Base-by-base conservation (phyloP, 164 flowering plant species). In the Akebia trifoliata region DNA sequence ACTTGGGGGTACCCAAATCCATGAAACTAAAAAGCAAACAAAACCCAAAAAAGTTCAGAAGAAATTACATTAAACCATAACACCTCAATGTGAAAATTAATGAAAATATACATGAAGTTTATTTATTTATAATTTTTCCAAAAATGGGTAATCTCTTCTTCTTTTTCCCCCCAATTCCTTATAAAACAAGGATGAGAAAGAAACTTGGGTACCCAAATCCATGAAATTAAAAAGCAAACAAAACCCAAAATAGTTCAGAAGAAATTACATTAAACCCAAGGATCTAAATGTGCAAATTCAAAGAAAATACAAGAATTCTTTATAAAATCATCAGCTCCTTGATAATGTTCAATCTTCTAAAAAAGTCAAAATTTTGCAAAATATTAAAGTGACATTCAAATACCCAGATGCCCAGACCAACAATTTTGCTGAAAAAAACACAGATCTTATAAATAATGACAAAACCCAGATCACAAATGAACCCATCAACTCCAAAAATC, bases 401-500 rank as follows among this genome's bases (percentile, higher is more conserved):
- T 36, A 29, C 17, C 12, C 17, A 35, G 38, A 54, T 14, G 34
- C 22, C 6, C 36, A 45, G 37, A 56, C 24, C 56, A 40, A 38
- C 40, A 8, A 37, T 24, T 53, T 44, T 35, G 11, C 29, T 22
- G 42, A 40, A 8, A 49, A 47, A 40, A 11, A 32, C 40, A 30
- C 24, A 53, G 10, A 9, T 8, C 26, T n/a, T 6, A 47, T 3
- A 39, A 24, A 21, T 2, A 6, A 7, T 26, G 14, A 9, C 26
- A 37, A 37, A 37, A 52, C 15, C 56, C 40, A 53, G 15, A 35
- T 4, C n/a, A n/a, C 8, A 36, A 53, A 53, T 8, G 17, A 53
- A 32, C 26, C 25, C 15, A 48, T 21, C 4, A 21, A 48, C 24
- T 35, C 32, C 49, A 45, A 26, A 53, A 20, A 51, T 4, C 25